phyloP scores from a whole-genome alignment of 495 filamentous ascomycete species.

The Apodospora peruviana region DNA sequence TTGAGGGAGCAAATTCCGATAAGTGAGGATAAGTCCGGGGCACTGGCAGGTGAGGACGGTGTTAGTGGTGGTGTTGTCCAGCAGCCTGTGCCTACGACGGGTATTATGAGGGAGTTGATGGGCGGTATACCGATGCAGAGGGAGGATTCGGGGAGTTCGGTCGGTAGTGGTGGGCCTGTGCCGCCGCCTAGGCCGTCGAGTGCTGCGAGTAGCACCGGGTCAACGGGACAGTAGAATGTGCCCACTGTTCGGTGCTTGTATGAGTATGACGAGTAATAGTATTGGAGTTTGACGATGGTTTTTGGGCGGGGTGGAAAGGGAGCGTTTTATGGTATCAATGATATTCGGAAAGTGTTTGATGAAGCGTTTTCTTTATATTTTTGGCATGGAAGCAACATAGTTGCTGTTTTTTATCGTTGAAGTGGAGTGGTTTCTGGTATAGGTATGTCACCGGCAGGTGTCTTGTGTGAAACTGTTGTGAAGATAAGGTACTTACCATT shows the following conservation, averaged over 20 bases:
- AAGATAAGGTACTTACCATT: too few species aligned
- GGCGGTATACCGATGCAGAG: constrained; percentile 44
- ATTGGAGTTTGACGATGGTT: background rate
- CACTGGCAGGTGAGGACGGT: constrained; percentile 6
- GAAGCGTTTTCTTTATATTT: too few species aligned
- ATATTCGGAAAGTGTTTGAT: too few species aligned
- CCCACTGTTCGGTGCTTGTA: background rate
- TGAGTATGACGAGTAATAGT: background rate
- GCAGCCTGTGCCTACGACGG: background rate
- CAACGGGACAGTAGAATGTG: constrained; percentile 23
- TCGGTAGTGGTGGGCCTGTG: constrained; percentile 16
- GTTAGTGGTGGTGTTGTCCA: background rate
- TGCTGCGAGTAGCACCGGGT: constrained; percentile 34
- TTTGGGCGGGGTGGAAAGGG: too few species aligned
- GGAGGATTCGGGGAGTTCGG: constrained; percentile 28
- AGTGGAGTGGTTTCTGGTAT: too few species aligned
- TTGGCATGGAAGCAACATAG: too few species aligned
- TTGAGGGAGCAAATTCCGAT: too few species aligned
- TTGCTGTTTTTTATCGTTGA: too few species aligned
- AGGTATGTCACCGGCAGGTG: too few species aligned
- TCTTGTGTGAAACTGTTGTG: too few species aligned
- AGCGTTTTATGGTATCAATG: too few species aligned
- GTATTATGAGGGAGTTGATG: constrained; percentile 21
- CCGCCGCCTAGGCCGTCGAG: constrained; percentile 39
- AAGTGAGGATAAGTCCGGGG: constrained; percentile 12